Evolutionary conservation across 208 protist species (phyloP).

Genomic region (Acanthamoeba rhysodes): DNA sequence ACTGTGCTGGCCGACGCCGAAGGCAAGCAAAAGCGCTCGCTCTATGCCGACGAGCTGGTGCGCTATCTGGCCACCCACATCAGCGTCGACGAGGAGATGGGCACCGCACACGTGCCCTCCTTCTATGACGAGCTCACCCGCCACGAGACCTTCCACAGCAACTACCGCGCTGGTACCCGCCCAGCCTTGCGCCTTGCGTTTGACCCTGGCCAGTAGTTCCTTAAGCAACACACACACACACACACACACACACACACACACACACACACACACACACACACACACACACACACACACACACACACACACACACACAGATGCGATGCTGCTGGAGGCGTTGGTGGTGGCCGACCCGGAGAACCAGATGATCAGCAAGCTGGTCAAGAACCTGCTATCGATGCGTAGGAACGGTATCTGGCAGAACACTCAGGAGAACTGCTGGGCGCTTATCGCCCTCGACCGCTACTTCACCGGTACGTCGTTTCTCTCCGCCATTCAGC

Average conservation of each 20-base stretch:
- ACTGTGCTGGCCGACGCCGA: constrained; percentile 22
- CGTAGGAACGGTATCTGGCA: constrained; percentile 56
- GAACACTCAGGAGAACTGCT: constrained; percentile 74
- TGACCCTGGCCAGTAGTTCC: not conserved
- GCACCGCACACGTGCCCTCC: constrained; percentile 49
- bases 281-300: not conserved
- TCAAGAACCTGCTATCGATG: constrained; percentile 53
- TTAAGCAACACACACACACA: too few relatives aligned
- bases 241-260: too few relatives aligned
- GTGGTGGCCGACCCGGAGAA: constrained; percentile 65
- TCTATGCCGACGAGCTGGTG: constrained; percentile 60
- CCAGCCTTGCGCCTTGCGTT: not conserved
- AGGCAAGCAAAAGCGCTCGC: constrained; percentile 17
- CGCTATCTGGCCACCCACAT: constrained; percentile 57
- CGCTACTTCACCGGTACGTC: constrained; percentile 70
- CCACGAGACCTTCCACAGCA: constrained; percentile 66
- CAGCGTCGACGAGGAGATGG: constrained; percentile 32
- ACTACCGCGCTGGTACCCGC: constrained; percentile 53
- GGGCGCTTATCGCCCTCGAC: constrained; percentile 65
- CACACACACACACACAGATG: not conserved
- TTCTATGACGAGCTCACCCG: constrained; percentile 68
- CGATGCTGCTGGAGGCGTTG: constrained; percentile 57
- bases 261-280: too few relatives aligned
- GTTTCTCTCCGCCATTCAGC: too few relatives aligned
- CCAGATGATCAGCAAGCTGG: constrained; percentile 24